These are phyloP conservation scores for Penicillium tannophilum DNA, from an alignment of 495 filamentous ascomycete genomes.

Conservation along the genomic window DNA sequence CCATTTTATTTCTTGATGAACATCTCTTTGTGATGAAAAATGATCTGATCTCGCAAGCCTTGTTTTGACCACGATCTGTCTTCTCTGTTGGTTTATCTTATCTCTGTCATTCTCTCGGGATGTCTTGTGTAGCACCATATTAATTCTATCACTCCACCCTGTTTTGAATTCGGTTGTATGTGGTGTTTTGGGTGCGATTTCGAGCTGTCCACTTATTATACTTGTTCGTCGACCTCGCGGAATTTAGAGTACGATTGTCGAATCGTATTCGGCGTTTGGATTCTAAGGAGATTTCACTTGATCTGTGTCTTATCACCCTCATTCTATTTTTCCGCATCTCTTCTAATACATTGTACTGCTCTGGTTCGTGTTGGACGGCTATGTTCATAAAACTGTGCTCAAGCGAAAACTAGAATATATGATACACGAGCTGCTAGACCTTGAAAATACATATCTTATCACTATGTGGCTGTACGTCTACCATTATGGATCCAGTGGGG, in stretches of 20 bases:
- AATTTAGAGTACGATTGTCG: conserved; percentile 15
- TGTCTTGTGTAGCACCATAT: conserved; percentile 9
- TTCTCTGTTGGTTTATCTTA: conserved; percentile 4
- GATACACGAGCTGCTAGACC: neutral
- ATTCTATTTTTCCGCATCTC: conserved; percentile 2
- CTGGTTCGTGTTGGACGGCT: neutral
- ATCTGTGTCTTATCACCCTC: conserved; percentile 10
- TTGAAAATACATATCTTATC: neutral
- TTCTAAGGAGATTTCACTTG: conserved; percentile 4
- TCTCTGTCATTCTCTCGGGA: neutral
- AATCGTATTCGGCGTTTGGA: conserved; percentile 13
- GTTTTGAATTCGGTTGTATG: conserved; percentile 13
- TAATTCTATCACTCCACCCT: neutral
- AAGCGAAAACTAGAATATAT: neutral
- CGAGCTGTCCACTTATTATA: conserved; percentile 11
- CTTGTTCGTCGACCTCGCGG: conserved; percentile 2
- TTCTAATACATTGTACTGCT: conserved; percentile 1
- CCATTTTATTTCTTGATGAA: conserved; percentile 19
- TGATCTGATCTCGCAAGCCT: conserved; percentile 21
- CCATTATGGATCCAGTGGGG: neutral
- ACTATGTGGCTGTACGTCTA: neutral
- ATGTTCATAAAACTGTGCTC: neutral
- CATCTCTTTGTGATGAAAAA: conserved; percentile 31
- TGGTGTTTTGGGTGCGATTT: conserved; percentile 14
- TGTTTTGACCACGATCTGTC: conserved; percentile 7